Conservation (phyloP, 164 flowering plant species). For the Vitis cinerea region DNA sequence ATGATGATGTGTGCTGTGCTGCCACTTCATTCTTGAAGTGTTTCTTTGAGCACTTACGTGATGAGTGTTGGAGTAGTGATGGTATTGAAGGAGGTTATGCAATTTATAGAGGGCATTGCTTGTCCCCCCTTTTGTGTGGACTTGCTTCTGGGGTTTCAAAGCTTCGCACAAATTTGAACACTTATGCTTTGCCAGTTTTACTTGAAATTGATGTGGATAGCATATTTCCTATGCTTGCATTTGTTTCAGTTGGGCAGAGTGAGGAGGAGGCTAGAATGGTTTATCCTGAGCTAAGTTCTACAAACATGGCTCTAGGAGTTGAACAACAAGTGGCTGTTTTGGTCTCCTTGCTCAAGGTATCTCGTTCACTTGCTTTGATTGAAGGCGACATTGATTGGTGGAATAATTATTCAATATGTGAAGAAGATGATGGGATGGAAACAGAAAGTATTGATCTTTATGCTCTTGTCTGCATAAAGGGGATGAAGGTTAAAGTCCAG, state of each 20-base stretch:
- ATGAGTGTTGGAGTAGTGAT: conserved; percentile 91
- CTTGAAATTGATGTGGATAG: conserved; percentile 87
- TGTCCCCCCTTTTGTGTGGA: conserved; percentile 78
- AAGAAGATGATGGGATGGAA: conserved; percentile 18
- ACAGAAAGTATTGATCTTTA: conserved; percentile 18
- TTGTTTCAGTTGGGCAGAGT: conserved; percentile 49
- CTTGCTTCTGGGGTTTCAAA: conserved; percentile 86
- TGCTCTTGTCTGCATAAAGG: conserved; percentile 68
- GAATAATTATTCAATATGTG: conserved; percentile 13
- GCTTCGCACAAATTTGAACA: conserved; percentile 87
- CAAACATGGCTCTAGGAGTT: conserved; percentile 35
- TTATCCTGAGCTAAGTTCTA: conserved; percentile 34
- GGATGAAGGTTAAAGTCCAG: conserved; percentile 53
- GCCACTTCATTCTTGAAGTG: conserved; percentile 88
- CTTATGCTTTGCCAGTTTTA: conserved; percentile 77
- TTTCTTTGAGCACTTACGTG: conserved; percentile 81
- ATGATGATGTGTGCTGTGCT: conserved; percentile 97
- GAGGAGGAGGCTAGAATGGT: conserved; percentile 30
- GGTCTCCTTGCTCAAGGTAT: conserved; percentile 85
- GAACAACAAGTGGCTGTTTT: conserved; percentile 83
- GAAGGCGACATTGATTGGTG: conserved; percentile 87
- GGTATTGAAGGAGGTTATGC: conserved; percentile 82
- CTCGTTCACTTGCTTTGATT: conserved; percentile 79
- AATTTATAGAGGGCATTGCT: conserved; percentile 59
- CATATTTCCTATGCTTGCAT: conserved; percentile 82